A percentile compares a stretch with the other conserved stretches of the same genome.
Evolutionary conservation across 257 asterid species (phyloP).

Genomic region (Leptodermis oblonga): DNA sequence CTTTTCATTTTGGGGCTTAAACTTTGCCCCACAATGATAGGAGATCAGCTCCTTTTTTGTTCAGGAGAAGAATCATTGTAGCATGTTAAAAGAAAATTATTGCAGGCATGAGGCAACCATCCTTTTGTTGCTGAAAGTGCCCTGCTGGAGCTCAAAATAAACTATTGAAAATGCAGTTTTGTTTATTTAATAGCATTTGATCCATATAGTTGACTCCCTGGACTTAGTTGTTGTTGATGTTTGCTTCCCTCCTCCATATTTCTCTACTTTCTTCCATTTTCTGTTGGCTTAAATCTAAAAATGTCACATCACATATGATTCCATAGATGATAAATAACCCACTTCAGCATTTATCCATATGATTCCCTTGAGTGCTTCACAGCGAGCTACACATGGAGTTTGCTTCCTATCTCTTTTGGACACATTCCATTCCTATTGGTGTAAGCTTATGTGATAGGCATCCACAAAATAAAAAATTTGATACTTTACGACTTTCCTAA

Average conservation of each 20-base stretch:
- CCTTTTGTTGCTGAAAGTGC: constrained; percentile 2
- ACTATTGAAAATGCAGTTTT: neutral
- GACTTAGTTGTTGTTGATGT: too few species aligned
- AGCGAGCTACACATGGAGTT: too few species aligned
- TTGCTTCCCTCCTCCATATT: too few species aligned
- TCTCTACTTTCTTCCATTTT: neutral
- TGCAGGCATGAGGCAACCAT: constrained; percentile 15
- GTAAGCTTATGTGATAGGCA: too few species aligned
- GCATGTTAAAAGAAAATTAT: neutral
- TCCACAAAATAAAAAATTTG: too few species aligned
- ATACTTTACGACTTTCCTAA: too few species aligned
- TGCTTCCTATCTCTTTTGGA: too few species aligned
- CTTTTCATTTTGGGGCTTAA: neutral
- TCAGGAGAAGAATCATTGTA: constrained; percentile 19
- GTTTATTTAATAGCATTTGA: too few species aligned
- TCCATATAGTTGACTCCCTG: too few species aligned
- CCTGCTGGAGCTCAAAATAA: constrained; percentile 2
- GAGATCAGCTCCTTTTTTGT: constrained; percentile 42
- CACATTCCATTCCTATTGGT: too few species aligned
- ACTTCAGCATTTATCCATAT: neutral
- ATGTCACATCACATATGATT: neutral
- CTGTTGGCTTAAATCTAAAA: too few species aligned
- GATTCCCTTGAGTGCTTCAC: too few species aligned
- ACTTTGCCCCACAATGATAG: neutral
- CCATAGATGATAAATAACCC: neutral